A percentile compares a stretch with the other conserved stretches of the same genome.
Evolutionary conservation across 441 rosid genomes (phyloP).

Genomic region (Bruguiera hainesii): DNA sequence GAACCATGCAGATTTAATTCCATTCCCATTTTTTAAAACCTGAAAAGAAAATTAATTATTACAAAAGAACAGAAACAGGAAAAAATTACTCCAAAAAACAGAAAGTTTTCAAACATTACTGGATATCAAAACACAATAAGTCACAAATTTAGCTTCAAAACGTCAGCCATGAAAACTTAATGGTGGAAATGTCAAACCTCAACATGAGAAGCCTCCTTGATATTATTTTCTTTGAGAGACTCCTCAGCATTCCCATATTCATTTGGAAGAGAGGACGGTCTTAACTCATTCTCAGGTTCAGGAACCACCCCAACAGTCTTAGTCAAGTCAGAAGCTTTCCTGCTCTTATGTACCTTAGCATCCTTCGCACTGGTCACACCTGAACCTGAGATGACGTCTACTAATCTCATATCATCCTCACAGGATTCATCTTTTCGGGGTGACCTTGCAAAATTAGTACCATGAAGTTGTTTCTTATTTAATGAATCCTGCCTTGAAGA

Average conservation of each 20-base stretch:
- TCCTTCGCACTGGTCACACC: slow-evolving; percentile 40
- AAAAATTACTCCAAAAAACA: not conserved
- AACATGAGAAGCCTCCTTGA: slow-evolving; percentile 74
- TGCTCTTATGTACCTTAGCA: slow-evolving; percentile 39
- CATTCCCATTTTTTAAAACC: slow-evolving; percentile 82
- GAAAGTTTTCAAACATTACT: not conserved
- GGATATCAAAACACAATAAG: not conserved
- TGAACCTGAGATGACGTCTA: slow-evolving; percentile 42
- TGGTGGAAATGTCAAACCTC: slow-evolving; percentile 57
- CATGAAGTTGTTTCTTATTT: slow-evolving; percentile 30
- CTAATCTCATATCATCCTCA: slow-evolving; percentile 38
- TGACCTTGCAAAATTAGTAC: slow-evolving; percentile 34
- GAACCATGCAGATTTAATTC: slow-evolving; percentile 78
- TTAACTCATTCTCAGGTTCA: slow-evolving; percentile 45
- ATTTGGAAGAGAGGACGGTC: slow-evolving; percentile 31
- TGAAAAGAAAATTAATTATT: slow-evolving; percentile 16
- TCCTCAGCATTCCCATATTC: slow-evolving; percentile 34
- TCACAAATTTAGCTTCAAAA: not conserved
- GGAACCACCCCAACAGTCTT: slow-evolving; percentile 38
- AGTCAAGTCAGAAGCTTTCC: slow-evolving; percentile 41
- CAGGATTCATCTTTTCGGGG: slow-evolving; percentile 30
- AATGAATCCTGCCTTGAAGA: slow-evolving; percentile 23
- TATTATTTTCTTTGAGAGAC: slow-evolving; percentile 35
- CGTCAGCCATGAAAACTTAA: not conserved
- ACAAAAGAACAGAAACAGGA: slow-evolving; percentile 12